Conservation (phyloP, 805 yeast species). For the Starmera quercuum region DNA sequence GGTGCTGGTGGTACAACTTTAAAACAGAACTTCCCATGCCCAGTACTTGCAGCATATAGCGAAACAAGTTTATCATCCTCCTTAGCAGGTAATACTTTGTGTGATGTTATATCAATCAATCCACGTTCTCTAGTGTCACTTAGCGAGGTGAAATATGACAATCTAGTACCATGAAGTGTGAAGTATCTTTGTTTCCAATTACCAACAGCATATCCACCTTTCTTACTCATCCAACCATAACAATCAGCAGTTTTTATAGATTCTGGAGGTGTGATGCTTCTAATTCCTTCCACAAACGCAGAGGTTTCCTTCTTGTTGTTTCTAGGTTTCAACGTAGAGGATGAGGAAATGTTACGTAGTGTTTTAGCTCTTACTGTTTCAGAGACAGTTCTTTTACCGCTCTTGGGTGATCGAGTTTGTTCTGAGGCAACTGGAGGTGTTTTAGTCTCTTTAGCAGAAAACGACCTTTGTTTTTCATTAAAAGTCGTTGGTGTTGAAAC, state of each 20-base stretch:
- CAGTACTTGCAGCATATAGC: constrained; percentile 85
- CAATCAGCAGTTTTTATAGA: constrained; percentile 68
- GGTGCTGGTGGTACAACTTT: constrained; percentile 96
- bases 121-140: constrained; percentile 86
- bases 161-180: constrained; percentile 84
- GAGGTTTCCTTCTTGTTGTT: constrained; percentile 60
- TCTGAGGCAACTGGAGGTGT: constrained; percentile 17
- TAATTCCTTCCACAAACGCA: constrained; percentile 84
- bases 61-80: constrained; percentile 85
- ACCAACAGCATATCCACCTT: constrained; percentile 78
- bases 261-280: constrained; percentile 64
- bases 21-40: constrained; percentile 90
- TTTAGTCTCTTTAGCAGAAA: constrained; percentile 37
- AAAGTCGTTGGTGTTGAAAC: not conserved
- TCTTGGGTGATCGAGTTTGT: constrained; percentile 2
- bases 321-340: constrained; percentile 25
- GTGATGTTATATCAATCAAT: constrained; percentile 90
- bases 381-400: constrained; percentile 35
- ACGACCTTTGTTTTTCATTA: constrained; percentile 38
- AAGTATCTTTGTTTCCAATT: constrained; percentile 86
- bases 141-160: constrained; percentile 77
- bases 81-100: constrained; percentile 75
- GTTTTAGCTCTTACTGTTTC: constrained; percentile 46
- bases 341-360: constrained; percentile 45
- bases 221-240: constrained; percentile 95